Evolutionary conservation across 2,329 filamentous ascomycete genomes (phyloP), one percentile per base, ranked within the genome.

Genomic region (Nigrospora osmanthi): DNA sequence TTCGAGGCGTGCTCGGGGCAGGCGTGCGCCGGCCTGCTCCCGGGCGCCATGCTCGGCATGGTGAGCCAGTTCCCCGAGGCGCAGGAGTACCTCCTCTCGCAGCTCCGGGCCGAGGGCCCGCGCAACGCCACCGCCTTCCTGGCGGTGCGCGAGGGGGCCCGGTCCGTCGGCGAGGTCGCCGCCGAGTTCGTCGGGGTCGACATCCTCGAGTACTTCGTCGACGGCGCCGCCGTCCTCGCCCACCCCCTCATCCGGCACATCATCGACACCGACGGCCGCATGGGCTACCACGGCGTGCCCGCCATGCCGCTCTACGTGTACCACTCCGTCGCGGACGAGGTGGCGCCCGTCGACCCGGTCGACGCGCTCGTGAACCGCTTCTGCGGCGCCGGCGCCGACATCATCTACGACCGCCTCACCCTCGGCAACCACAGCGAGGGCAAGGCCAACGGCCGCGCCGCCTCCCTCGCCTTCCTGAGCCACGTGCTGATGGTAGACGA

Each of bases 261-360:
- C 5, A 59, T 63, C 17, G 54, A 62, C 28, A 38, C 55, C 1
- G 54, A 59, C 13, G 59, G 57, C 43, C 52, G 61, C 32, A 51
- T 52, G 32, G 57, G 64, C 1, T 47, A 56, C 28, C 63, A 69
- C 41, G 67, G 66, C 1, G 55, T 64, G 0, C 74, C 73, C 0
- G 48, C 58, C 11, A 71, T 75, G 54, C 73, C 74, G 0, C 43
- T 76, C 7, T 71, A 72, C 47, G 54, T 73, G 3, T 76, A 77
- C 55, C 76, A 77, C 48, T 68, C 72, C 0, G 63, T 69, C 15
- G 47, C 53, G 3, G 73, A 78, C 34, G 66, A 75, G 43, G 57
- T 73, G 41, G 69, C 64, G 9, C 58, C 61, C 4, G 58, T 73
- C 3, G 57, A 51, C 5, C 66, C 70, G 30, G 73, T 68, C 3